phyloP scores from a whole-genome alignment of 2,329 filamentous ascomycete genomes.

The Leptographium galeiforme region DNA sequence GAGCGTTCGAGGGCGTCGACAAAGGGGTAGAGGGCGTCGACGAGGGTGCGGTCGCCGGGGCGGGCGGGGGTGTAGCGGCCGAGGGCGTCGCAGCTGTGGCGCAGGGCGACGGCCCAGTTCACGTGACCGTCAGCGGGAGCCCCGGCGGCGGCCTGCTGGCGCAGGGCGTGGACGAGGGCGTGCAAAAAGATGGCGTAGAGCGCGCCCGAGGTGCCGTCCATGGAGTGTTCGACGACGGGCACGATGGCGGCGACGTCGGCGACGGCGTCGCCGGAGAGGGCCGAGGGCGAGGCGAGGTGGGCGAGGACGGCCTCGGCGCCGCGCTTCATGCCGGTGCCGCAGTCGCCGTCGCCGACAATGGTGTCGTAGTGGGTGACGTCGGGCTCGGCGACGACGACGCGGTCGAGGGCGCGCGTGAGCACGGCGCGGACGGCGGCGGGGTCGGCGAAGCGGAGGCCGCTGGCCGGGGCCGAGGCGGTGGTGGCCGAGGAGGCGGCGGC shows the following conservation, averaged over 20 bases:
- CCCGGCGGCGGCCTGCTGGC: conserved; percentile 20
- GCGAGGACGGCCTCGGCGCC: conserved; percentile 60
- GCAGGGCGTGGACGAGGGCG: conserved; percentile 55
- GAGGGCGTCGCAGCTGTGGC: conserved; percentile 57
- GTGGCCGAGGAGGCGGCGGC: conserved; percentile 26
- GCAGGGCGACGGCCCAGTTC: conserved; percentile 52
- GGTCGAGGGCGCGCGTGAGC: conserved; percentile 44
- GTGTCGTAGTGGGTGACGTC: conserved; percentile 65
- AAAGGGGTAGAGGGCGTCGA: conserved; percentile 85
- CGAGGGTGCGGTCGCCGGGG: conserved; percentile 76
- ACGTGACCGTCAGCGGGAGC: conserved; percentile 19
- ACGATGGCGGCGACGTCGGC: conserved; percentile 39
- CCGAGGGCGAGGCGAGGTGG: conserved; percentile 27
- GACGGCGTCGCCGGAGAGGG: conserved; percentile 37
- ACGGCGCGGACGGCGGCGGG: conserved; percentile 32
- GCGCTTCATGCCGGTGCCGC: conserved; percentile 72
- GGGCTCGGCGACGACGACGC: conserved; percentile 52
- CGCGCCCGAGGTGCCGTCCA: conserved; percentile 50
- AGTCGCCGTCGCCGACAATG: conserved; percentile 81
- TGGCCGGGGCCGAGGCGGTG: conserved; percentile 23
- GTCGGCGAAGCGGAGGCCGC: conserved; percentile 38
- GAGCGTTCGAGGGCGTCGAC: conserved; percentile 56
- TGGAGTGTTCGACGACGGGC: conserved; percentile 39
- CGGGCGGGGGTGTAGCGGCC: conserved; percentile 78
- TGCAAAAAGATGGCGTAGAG: conserved; percentile 78